Base-by-base conservation (phyloP, 2,329 filamentous ascomycete species). In the Onygena corvina region DNA sequence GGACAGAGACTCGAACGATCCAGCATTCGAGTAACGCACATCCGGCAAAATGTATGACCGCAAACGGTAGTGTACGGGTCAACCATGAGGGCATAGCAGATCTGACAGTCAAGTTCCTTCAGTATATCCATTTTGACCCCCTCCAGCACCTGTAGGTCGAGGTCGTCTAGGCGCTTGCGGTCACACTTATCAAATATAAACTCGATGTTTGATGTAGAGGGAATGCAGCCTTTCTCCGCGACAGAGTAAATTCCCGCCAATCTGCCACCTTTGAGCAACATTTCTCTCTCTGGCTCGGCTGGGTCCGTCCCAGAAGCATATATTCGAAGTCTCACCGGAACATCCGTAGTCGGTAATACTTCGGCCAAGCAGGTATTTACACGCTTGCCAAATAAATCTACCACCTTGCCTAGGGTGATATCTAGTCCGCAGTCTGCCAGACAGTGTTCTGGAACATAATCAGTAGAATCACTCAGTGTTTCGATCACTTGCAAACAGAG, bases 11-110 rank as follows among this genome's bases (percentile, higher is more conserved):
- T 76, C 1, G 84, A 83, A 61, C 92, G 83, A 58, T 90, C 84
- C 52, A 93, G 71, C 4, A 85, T 79, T 40, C 84, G 79, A 50
- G 81, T 77, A 18, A 94, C 71, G 62, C 89, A 95, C 52, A 77
- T 76, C 16, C 84, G 80, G 63, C 89, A 95, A 59, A 92, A 90
- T 0, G 87, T 94, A 63, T 95, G 89, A 1, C 89, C 89, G 59
- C 89, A 95, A 1, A 78, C 74, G 0, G 86, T 93, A 0, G 88
- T 94, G 47, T 89, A 71, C 0, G 89, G 87, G 53, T 94, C 84
- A 52, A 87, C 70, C 62, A 90, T 84, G 18, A 93, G 66, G 34
- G 80, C 77, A 63, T 90, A 93, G 66, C 89, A 94, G 51, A 94
- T 80, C 58, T 92, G 86, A 57, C 89, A 95, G 59, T 94, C 87